Evolutionary conservation across 495 filamentous ascomycete genomes (phyloP), one percentile per base, ranked within the genome.

Genomic region (Trichoderma parareesei): DNA sequence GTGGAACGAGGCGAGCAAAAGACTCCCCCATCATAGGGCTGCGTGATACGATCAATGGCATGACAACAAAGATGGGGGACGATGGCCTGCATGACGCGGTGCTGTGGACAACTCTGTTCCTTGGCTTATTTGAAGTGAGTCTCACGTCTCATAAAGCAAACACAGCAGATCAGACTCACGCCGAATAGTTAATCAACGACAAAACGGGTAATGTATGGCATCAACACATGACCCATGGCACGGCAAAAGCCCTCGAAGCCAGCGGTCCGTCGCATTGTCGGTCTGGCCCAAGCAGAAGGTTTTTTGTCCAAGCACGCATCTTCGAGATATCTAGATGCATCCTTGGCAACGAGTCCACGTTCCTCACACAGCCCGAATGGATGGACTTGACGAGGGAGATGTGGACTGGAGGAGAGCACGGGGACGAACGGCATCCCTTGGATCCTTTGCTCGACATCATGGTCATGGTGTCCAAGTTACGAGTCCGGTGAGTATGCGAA

Each of bases 221-320:
- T 14, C 46, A 49, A 5, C 46, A 49, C 5, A 49, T 49, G 46
- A 49, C 46, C 14, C n/a, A 49, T 49, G 46, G 46, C 16, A 49
- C 46, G 46, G 46, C 46, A n/a, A 49, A 49, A 18, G 46, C 46
- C 5, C 46, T 49, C 8, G 46, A 49, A 49, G 46, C 46, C 46
- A 49, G 46, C 46, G 46, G 46, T 4, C 46, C 46, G 46, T 8
- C 20, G 20, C n/a, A n/a, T n/a, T 49, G 46, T 49, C 46, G 46
- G 3, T 4, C 46, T 8, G 46, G 46, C 46, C 46, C 46, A 18
- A 49, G 46, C 16, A 14, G 46, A 49, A 49, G 20, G 46, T 49
- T 49, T n/a, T 49, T 49, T 20, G 46, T 49, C n/a, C 46, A 49
- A 49, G 46, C 46, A 8, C 46, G 46, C 46, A 49, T 49, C 20